Conservation (phyloP, 2,329 filamentous ascomycete genomes). For the Nigrospora sphaerica region DNA sequence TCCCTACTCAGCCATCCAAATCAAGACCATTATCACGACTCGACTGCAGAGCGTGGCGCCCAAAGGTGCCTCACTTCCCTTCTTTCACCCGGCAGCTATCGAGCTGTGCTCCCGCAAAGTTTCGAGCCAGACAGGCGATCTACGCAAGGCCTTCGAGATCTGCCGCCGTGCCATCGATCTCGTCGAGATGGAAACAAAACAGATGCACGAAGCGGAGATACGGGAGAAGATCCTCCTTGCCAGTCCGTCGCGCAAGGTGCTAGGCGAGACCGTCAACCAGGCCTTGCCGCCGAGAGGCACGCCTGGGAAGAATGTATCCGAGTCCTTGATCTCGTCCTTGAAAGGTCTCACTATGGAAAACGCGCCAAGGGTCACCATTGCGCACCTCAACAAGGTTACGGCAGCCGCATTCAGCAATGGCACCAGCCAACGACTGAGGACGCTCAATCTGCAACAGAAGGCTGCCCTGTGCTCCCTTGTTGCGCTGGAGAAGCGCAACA, state of each 20-base stretch:
- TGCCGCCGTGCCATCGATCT: constrained; percentile 84
- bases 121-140: constrained; percentile 84
- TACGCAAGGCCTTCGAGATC: constrained; percentile 93
- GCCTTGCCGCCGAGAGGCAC: constrained; percentile 40
- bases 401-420: constrained; percentile 86
- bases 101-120: constrained; percentile 94
- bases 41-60: constrained; percentile 72
- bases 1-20: constrained; percentile 82
- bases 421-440: constrained; percentile 73
- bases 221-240: constrained; percentile 49
- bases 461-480: constrained; percentile 85
- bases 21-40: constrained; percentile 77
- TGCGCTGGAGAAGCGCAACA: constrained; percentile 73
- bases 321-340: constrained; percentile 46
- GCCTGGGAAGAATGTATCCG: constrained; percentile 33
- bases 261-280: constrained; percentile 76
- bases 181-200: constrained; percentile 75
- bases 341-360: constrained; percentile 63
- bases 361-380: constrained; percentile 82
- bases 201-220: constrained; percentile 60
- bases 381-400: constrained; percentile 87
- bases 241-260: constrained; percentile 66
- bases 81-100: constrained; percentile 89
- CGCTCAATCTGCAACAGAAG: constrained; percentile 92
- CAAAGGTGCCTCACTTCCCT: constrained; percentile 58